Conservation (phyloP, 495 filamentous ascomycete genomes). For the Massariosphaeria phaeospora region DNA sequence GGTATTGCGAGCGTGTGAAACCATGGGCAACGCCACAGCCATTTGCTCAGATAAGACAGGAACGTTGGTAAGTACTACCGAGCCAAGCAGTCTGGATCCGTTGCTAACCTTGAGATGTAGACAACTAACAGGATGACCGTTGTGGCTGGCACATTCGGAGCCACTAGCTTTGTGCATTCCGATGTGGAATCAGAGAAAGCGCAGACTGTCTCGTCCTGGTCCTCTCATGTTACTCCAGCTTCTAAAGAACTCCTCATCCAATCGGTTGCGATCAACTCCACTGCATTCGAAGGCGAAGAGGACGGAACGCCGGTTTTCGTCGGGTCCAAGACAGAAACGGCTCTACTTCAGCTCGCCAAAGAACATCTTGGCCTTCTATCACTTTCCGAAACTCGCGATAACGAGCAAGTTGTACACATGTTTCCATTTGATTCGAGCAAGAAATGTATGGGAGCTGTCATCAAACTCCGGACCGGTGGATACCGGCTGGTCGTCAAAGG, state of each 20-base stretch:
- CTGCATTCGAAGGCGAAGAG: slow-evolving; percentile 59
- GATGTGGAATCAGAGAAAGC: slow-evolving; percentile 42
- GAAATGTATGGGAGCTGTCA: slow-evolving; percentile 65
- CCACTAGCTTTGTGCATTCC: slow-evolving; percentile 35
- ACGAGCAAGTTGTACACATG: slow-evolving; percentile 56
- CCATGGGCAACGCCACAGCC: slow-evolving; percentile 95
- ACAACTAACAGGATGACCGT: slow-evolving; percentile 70
- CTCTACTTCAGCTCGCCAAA: slow-evolving; percentile 57
- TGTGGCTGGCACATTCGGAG: slow-evolving; percentile 58
- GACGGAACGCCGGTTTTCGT: slow-evolving; percentile 51
- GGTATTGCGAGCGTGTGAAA: slow-evolving; percentile 85
- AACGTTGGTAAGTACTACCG: too few species aligned
- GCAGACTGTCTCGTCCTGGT: slow-evolving; percentile 9
- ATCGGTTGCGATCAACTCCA: slow-evolving; percentile 62
- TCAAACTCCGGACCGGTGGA: slow-evolving; percentile 51
- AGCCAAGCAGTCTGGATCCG: too few species aligned
- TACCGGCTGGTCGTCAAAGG: slow-evolving; percentile 68
- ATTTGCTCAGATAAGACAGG: slow-evolving; percentile 98
- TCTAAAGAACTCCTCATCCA: slow-evolving; percentile 53
- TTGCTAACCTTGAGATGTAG: too few species aligned
- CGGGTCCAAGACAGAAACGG: slow-evolving; percentile 69
- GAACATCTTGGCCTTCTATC: slow-evolving; percentile 60
- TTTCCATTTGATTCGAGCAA: slow-evolving; percentile 64
- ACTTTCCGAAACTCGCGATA: slow-evolving; percentile 53
- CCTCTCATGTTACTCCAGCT: slow-evolving; percentile 55